phyloP scores from a whole-genome alignment of 1,284 basidiomycete species.

The Ustilago nuda region DNA sequence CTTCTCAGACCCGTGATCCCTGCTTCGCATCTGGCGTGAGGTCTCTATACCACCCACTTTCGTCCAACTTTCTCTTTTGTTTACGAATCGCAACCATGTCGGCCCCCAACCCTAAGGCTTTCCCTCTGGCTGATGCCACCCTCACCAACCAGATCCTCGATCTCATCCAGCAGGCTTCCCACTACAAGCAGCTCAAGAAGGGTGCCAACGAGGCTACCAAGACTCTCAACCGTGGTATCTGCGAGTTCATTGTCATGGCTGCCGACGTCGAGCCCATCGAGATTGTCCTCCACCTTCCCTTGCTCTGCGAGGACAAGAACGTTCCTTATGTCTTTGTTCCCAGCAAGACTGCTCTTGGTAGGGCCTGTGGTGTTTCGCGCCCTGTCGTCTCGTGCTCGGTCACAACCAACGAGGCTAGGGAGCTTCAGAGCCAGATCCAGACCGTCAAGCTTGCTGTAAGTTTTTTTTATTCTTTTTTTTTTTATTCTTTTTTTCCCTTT shows the following conservation, averaged over 20 bases:
- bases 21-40: conserved; percentile 51
- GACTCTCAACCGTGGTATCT: conserved; percentile 97
- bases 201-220: conserved; percentile 95
- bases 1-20: conserved; percentile 51
- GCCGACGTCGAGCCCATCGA: conserved; percentile 92
- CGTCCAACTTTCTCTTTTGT: neutral
- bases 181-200: conserved; percentile 98
- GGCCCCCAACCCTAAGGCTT: conserved; percentile 79
- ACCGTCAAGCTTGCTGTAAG: conserved; percentile 77
- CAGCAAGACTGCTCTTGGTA: conserved; percentile 91
- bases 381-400: conserved; percentile 95
- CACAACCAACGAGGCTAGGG: conserved; percentile 93
- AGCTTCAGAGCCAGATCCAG: conserved; percentile 89
- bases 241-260: conserved; percentile 97
- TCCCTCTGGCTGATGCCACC: conserved; percentile 87
- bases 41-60: conserved; percentile 26
- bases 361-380: conserved; percentile 94
- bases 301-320: conserved; percentile 99
- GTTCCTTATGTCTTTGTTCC: conserved; percentile 96
- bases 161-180: conserved; percentile 71
- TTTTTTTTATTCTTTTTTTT: neutral
- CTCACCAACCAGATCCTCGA: conserved; percentile 90
- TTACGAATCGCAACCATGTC: conserved; percentile 43
- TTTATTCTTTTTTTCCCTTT: neutral
- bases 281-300: conserved; percentile 94